A percentile compares a stretch with the other conserved stretches of the same genome.
phyloP scores from a whole-genome alignment of 2,329 filamentous ascomycete species.

The Fusarium austroafricanum region DNA sequence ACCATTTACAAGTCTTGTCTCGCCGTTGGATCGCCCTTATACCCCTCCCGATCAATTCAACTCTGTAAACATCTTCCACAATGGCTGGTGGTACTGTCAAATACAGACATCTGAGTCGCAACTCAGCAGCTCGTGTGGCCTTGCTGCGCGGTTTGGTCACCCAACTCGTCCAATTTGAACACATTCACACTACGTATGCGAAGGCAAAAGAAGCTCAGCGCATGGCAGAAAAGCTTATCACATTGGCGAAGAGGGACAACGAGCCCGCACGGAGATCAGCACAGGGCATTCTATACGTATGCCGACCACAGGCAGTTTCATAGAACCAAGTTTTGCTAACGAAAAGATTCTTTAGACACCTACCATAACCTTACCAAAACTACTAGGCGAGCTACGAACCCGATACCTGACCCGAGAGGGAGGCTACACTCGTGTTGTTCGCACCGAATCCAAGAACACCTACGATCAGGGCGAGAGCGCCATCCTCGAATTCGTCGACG shows the following conservation, averaged over 20 bases:
- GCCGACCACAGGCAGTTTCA: constrained; percentile 49
- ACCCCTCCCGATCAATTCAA: not conserved
- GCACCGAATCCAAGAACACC: constrained; percentile 87
- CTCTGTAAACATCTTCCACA: constrained; percentile 36
- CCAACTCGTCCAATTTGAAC: constrained; percentile 91
- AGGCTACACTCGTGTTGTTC: constrained; percentile 94
- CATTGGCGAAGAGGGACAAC: constrained; percentile 91
- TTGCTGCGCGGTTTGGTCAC: constrained; percentile 96
- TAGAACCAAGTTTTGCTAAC: constrained; percentile 19
- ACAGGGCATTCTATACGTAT: constrained; percentile 86
- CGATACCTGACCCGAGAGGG: constrained; percentile 85
- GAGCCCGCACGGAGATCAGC: constrained; percentile 81
- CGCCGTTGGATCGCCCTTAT: not conserved
- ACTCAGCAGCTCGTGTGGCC: constrained; percentile 88
- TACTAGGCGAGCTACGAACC: constrained; percentile 84
- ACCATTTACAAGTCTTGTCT: not conserved
- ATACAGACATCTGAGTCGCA: constrained; percentile 88
- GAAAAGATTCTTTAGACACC: constrained; percentile 65
- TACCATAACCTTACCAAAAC: constrained; percentile 79
- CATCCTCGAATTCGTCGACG: constrained; percentile 94
- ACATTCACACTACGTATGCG: constrained; percentile 93
- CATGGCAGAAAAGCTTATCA: constrained; percentile 93
- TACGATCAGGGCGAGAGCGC: constrained; percentile 88
- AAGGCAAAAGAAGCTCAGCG: constrained; percentile 98
- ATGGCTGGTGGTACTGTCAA: constrained; percentile 91